Conservation (phyloP, 805 yeast genomes). For the Saturnispora zaruensis region DNA sequence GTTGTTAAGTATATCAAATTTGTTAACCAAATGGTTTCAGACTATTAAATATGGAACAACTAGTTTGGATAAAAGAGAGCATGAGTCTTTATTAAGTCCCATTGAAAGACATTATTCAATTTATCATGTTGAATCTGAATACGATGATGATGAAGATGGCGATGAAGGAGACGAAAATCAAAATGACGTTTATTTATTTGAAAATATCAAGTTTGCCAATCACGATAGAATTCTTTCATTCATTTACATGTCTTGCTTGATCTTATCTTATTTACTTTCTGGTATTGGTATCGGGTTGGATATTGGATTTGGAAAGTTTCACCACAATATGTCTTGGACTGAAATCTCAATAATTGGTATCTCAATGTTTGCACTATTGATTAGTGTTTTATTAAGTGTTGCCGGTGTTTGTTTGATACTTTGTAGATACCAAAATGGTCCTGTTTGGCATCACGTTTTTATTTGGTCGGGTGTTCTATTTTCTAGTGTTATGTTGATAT, state of each 20-base stretch:
- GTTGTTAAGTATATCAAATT: slow-evolving; percentile 8
- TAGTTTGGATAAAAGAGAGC: neutral
- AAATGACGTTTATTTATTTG: slow-evolving; percentile 14
- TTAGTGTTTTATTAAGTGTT: slow-evolving; percentile 30
- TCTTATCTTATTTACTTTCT: slow-evolving; percentile 34
- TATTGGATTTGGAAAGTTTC: slow-evolving; percentile 14
- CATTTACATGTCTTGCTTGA: slow-evolving; percentile 34
- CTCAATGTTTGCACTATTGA: slow-evolving; percentile 34
- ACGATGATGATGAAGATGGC: slow-evolving; percentile 8
- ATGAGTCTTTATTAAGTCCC: slow-evolving; percentile 4
- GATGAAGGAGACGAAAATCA: slow-evolving; percentile 8
- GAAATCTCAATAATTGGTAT: slow-evolving; percentile 26
- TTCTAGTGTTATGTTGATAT: slow-evolving; percentile 5
- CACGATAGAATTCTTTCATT: slow-evolving; percentile 39
- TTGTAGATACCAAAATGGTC: slow-evolving; percentile 31
- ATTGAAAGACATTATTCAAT: slow-evolving; percentile 8
- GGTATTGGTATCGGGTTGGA: slow-evolving; percentile 38
- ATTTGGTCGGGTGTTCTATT: slow-evolving; percentile 36
- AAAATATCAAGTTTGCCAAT: slow-evolving; percentile 14
- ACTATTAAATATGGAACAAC: neutral
- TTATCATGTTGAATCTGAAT: slow-evolving; percentile 5
- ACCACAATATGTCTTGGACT: slow-evolving; percentile 18
- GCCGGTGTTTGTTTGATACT: slow-evolving; percentile 38
- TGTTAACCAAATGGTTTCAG: slow-evolving; percentile 1
- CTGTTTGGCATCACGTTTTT: slow-evolving; percentile 34